Conservation (phyloP, 2,329 filamentous ascomycete species). For the Pseudogymnoascus destructans region DNA sequence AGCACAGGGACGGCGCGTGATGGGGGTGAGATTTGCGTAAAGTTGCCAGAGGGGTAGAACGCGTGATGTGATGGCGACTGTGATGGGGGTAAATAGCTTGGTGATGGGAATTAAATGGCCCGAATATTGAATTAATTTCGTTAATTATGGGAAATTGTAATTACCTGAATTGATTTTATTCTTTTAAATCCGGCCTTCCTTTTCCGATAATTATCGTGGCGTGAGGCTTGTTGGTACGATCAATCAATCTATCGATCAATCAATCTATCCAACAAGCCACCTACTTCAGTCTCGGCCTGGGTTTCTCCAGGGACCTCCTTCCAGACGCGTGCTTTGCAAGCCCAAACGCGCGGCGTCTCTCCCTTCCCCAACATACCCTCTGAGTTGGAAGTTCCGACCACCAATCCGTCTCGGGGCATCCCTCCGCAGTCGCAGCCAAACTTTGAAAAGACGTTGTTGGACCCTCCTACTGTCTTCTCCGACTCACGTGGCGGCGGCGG, state of each 20-base stretch:
- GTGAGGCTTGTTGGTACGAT: background rate
- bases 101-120: background rate
- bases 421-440: background rate
- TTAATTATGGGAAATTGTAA: background rate
- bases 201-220: background rate
- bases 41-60: background rate
- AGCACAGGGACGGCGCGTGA: slow-evolving; percentile 1
- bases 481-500: background rate
- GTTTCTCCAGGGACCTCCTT: background rate
- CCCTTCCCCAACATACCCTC: background rate
- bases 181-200: background rate
- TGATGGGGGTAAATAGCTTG: background rate
- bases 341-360: background rate
- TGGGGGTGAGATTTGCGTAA: background rate
- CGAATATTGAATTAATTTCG: background rate
- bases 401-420: background rate
- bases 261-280: background rate
- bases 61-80: background rate
- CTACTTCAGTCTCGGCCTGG: background rate
- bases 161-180: background rate
- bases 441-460: background rate
- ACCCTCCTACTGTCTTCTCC: background rate
- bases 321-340: background rate
- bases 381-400: background rate
- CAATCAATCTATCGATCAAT: background rate